Percentiles rank a stretch among this genome's conserved stretches.
Evolutionary conservation across 208 protist genomes (phyloP).

Genomic region (Acanthamoeba lenticulata): DNA sequence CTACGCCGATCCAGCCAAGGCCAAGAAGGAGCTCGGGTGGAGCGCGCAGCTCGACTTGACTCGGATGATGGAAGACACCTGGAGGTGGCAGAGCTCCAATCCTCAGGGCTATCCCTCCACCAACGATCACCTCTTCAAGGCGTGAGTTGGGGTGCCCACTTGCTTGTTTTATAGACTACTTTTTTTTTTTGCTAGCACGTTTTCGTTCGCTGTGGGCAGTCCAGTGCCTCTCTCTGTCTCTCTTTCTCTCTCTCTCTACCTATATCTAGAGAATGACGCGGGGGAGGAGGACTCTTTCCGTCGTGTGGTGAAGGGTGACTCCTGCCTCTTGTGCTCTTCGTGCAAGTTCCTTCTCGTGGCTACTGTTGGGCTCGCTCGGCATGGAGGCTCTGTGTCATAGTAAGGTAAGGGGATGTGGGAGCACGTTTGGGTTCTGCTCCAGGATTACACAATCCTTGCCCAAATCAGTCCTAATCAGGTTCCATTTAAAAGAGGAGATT

Average conservation of each 20-base stretch:
- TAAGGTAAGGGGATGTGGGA: too few species aligned
- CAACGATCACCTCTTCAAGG: slow-evolving; percentile 34
- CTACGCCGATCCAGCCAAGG: slow-evolving; percentile 85
- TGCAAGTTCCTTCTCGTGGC: background rate
- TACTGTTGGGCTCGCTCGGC: too few species aligned
- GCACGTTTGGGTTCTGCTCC: too few species aligned
- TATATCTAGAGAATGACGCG: background rate
- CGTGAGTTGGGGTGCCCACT: background rate
- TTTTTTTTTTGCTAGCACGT: too few species aligned
- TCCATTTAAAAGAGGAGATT: too few species aligned
- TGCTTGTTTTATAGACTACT: too few species aligned
- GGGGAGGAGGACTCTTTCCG: background rate
- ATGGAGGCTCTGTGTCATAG: too few species aligned
- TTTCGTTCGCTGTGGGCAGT: too few species aligned
- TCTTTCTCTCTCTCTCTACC: too few species aligned
- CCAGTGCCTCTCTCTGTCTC: too few species aligned
- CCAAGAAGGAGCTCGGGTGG: slow-evolving; percentile 86
- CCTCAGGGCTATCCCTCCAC: slow-evolving; percentile 81
- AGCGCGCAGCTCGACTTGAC: slow-evolving; percentile 84
- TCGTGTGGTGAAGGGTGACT: background rate
- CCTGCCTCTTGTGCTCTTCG: background rate
- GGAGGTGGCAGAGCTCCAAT: slow-evolving; percentile 87
- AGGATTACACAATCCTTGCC: too few species aligned
- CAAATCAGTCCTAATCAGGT: too few species aligned
- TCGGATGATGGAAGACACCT: slow-evolving; percentile 88